Conservation (phyloP, 2,329 filamentous ascomycete species). For the Claviceps africana region DNA sequence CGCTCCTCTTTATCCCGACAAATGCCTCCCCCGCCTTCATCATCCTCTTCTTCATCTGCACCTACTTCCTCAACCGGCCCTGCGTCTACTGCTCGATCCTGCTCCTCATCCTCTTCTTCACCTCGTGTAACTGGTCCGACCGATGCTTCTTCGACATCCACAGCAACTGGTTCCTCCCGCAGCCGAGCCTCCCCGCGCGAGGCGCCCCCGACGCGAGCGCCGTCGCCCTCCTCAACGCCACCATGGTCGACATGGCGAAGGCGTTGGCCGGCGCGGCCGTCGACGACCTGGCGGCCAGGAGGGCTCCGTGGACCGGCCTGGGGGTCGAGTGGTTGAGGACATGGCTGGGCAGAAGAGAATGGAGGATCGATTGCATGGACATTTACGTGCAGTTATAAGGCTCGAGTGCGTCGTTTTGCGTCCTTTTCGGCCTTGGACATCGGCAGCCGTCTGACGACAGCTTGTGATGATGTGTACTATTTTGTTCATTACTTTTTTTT, state of each 20-base stretch:
- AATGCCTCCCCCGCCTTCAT: conserved; percentile 78
- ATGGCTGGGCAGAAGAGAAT: conserved; percentile 69
- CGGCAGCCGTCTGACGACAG: background rate
- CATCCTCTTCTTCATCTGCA: conserved; percentile 79
- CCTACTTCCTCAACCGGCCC: conserved; percentile 89
- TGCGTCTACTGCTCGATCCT: conserved; percentile 97
- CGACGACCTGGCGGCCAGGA: conserved; percentile 42
- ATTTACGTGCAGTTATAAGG: conserved; percentile 56
- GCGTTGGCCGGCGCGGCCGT: conserved; percentile 53
- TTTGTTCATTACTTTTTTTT: background rate
- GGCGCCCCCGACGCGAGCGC: conserved; percentile 14
- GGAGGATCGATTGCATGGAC: conserved; percentile 84
- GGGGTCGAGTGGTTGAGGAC: conserved; percentile 79
- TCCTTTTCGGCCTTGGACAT: background rate
- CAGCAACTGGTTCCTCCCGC: conserved; percentile 88
- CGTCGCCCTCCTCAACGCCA: conserved; percentile 26
- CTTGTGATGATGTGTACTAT: background rate
- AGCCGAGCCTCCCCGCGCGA: conserved; percentile 25
- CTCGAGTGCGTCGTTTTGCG: background rate
- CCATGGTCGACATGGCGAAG: conserved; percentile 39
- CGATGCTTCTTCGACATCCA: conserved; percentile 86
- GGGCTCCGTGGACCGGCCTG: conserved; percentile 57
- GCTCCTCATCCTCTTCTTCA: conserved; percentile 85
- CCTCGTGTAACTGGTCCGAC: conserved; percentile 79
- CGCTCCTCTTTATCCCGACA: conserved; percentile 76